Evolutionary conservation across 2,329 filamentous ascomycete genomes (phyloP), one percentile per base, ranked within the genome.

Genomic region (Diplodia corticola): DNA sequence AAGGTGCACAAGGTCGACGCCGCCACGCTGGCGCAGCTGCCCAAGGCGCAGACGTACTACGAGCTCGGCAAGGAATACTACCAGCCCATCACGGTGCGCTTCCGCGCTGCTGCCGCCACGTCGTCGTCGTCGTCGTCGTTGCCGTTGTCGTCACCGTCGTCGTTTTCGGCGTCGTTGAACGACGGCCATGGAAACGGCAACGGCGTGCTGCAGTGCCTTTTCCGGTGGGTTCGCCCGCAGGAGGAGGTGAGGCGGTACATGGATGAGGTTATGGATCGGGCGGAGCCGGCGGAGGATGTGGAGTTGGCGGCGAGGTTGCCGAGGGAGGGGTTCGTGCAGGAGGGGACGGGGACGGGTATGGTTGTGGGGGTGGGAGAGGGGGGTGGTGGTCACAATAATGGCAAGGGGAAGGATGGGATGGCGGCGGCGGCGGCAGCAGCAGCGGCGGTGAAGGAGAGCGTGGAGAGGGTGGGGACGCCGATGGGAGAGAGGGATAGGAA

Each of bases 51-150:
- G 24, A 54, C n/a, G 5, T 54, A 66, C 55, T 66, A 66, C 64
- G 46, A 46, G 55, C n/a, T 33, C 20, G 13, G 61, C 13, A 61
- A 66, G 35, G 64, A 66, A 15, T 66, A 66, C 77, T 94, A 92
- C 73, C 89, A 93, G 70, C 91, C 91, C 1, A 84, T 93, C 84
- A 89, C 87, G 1, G 84, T 88, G 68, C 83, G 85, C 48, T 80
- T 89, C 49, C 80, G 82, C 44, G 83, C 84, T 28, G 28, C 28
- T 28, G 28, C 28, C 30, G 30, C 30, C 30, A 33, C 30, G 30
- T 33, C 30, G 28, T 28, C 28, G 28, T 28, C 28, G 6, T 28
- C 28, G 57, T 76, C 35, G 35, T 37, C 35, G 35, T 10, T 10
- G 35, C 30, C 30, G 30, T 15, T 13, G 33, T 10, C 6, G 12